Percentiles rank a stretch among this genome's conserved stretches.
phyloP scores from a whole-genome alignment of 176 grass and related monocot genomes.

The Oryza meridionalis region DNA sequence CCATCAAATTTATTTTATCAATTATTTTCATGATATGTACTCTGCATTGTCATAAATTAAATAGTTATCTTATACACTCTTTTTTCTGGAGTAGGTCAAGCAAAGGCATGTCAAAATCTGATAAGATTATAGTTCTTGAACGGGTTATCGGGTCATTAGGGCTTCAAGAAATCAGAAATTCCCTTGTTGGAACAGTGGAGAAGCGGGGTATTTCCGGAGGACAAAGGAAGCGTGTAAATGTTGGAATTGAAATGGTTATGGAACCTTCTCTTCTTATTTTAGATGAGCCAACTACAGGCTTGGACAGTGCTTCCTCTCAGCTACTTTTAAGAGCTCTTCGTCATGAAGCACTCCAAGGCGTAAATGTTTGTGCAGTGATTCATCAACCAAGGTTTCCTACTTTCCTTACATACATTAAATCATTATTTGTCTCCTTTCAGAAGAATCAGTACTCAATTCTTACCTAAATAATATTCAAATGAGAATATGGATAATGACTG shows the following conservation, averaged over 20 bases:
- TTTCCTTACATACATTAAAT: background rate
- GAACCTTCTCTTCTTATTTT: conserved; percentile 89
- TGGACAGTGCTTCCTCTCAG: conserved; percentile 88
- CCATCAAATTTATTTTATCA: conserved; percentile 6
- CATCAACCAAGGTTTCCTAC: conserved; percentile 77
- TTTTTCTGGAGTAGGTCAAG: conserved; percentile 52
- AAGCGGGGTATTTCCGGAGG: conserved; percentile 85
- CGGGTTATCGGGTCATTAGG: conserved; percentile 74
- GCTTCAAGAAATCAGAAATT: conserved; percentile 74
- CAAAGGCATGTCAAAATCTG: conserved; percentile 54
- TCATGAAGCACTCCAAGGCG: conserved; percentile 76
- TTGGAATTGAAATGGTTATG: conserved; percentile 91
- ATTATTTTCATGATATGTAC: conserved; percentile 10
- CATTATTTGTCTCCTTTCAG: conserved; percentile 7
- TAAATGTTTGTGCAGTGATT: conserved; percentile 79
- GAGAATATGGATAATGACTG: conserved; percentile 1
- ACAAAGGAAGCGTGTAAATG: conserved; percentile 85
- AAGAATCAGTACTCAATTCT: background rate
- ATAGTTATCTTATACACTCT: conserved; percentile 25
- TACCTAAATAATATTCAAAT: conserved; percentile 10
- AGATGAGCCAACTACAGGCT: conserved; percentile 85
- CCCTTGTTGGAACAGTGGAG: conserved; percentile 86
- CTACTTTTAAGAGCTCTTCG: conserved; percentile 76
- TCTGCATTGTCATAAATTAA: background rate
- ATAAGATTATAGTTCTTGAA: conserved; percentile 73